Evolutionary conservation across 106 monocot species (phyloP).

Genomic region (Allium cepa): DNA sequence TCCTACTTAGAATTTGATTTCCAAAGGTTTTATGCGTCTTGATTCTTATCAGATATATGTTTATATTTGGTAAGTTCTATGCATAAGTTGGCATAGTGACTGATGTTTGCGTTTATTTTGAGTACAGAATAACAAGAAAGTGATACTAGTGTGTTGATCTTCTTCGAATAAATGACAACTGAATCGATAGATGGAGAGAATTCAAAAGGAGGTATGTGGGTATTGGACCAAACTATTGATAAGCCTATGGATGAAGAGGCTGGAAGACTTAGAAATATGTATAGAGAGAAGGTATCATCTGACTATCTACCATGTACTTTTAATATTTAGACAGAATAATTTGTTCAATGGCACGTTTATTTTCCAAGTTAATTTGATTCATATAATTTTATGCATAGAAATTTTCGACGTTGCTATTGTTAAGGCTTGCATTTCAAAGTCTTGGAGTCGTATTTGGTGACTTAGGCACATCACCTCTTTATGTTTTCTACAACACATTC

Average conservation of each 20-base stretch:
- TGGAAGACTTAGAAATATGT: not conserved
- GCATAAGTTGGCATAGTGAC: not conserved
- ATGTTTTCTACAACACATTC: conserved; percentile 92
- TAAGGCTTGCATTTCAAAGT: conserved; percentile 85
- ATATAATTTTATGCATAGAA: conserved; percentile 26
- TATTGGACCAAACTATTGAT: not conserved
- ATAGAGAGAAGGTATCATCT: not conserved
- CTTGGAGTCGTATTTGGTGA: conserved; percentile 95
- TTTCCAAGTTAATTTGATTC: not conserved
- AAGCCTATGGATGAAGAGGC: not conserved
- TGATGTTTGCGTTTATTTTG: not conserved
- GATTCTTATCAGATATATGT: not conserved
- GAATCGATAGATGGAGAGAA: not conserved
- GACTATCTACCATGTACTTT: not conserved
- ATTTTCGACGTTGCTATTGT: conserved; percentile 47
- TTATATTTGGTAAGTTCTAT: not conserved
- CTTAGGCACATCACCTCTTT: conserved; percentile 86
- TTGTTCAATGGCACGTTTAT: not conserved
- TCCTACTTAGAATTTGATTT: not conserved
- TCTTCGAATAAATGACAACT: not conserved
- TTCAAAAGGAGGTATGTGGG: not conserved
- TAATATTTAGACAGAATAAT: not conserved
- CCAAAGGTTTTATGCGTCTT: not conserved
- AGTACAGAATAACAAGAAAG: not conserved
- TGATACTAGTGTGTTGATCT: not conserved